Conservation (phyloP, 2,329 filamentous ascomycete genomes). For the Dactylellina parvicollis region DNA sequence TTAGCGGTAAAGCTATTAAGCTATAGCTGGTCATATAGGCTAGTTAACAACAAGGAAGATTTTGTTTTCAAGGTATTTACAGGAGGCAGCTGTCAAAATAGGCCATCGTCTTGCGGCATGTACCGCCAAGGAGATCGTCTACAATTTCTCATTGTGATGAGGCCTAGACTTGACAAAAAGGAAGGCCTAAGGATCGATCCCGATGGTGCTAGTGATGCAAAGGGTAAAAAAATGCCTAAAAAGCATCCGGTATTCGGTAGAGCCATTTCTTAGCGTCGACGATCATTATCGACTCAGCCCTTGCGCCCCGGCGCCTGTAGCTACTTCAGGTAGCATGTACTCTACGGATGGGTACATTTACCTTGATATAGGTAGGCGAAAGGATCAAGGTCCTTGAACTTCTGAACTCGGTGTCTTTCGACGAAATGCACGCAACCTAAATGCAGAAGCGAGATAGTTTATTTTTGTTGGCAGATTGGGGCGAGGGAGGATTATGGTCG, state of each 20-base stretch:
- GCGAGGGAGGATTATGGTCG: constrained; percentile 8
- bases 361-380: constrained; percentile 8
- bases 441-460: constrained; percentile 55
- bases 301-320: constrained; percentile 50
- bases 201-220: constrained; percentile 40
- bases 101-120: constrained; percentile 37
- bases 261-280: constrained; percentile 21
- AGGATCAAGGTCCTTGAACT: constrained; percentile 45
- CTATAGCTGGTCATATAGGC: constrained; percentile 19
- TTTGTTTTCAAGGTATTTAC: constrained; percentile 25
- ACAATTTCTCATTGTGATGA: constrained; percentile 26
- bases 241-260: constrained; percentile 23
- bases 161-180: constrained; percentile 22
- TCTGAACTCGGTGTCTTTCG: constrained; percentile 31
- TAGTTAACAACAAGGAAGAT: constrained; percentile 12
- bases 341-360: constrained; percentile 45
- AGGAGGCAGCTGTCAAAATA: constrained; percentile 40
- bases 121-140: constrained; percentile 45
- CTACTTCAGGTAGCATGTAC: constrained; percentile 23
- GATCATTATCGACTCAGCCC: constrained; percentile 46
- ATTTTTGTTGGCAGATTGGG: constrained; percentile 46
- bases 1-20: constrained; percentile 37
- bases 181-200: constrained; percentile 33
- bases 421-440: constrained; percentile 52
- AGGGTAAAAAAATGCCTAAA: constrained; percentile 53